Percentiles rank a stretch among this genome's conserved stretches.
These are phyloP conservation scores for Heliamphora pulchella DNA, from an alignment of 179 eudicot genomes.

Conservation along the genomic window DNA sequence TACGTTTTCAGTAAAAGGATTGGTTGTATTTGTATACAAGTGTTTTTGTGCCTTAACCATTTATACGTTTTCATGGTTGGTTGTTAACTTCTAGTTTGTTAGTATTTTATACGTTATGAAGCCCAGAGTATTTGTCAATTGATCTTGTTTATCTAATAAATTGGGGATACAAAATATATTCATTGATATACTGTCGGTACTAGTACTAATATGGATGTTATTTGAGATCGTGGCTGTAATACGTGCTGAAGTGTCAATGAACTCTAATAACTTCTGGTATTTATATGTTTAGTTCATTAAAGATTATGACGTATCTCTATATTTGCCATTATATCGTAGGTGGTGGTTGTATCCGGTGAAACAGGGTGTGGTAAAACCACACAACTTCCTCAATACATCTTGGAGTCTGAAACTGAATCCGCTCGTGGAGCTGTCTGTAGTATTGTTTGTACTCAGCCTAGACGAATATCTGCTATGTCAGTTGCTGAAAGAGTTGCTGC, in stretches of 20 bases:
- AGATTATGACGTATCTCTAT: not conserved
- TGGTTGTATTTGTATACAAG: not conserved
- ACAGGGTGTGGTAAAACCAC: slow-evolving; percentile 96
- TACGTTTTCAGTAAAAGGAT: not conserved
- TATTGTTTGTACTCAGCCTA: slow-evolving; percentile 82
- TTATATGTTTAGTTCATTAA: not conserved
- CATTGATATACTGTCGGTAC: not conserved
- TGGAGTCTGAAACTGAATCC: slow-evolving; percentile 81
- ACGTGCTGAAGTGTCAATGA: not conserved
- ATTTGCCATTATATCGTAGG: slow-evolving; percentile 39
- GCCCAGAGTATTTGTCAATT: not conserved
- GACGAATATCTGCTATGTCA: slow-evolving; percentile 89
- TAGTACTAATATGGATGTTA: not conserved
- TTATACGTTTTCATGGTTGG: not conserved
- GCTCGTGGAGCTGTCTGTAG: slow-evolving; percentile 75
- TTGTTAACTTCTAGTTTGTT: not conserved
- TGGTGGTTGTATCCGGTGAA: slow-evolving; percentile 84
- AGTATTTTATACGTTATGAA: not conserved
- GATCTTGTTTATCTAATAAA: not conserved
- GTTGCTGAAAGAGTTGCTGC: slow-evolving; percentile 94
- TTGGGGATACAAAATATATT: not conserved
- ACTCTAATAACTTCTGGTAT: not conserved
- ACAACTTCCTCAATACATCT: slow-evolving; percentile 82
- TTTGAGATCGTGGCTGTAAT: not conserved
- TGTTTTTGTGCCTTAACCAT: not conserved